phyloP scores from a whole-genome alignment of 73 alveolate species.

The Symbiodinium pilosum region DNA sequence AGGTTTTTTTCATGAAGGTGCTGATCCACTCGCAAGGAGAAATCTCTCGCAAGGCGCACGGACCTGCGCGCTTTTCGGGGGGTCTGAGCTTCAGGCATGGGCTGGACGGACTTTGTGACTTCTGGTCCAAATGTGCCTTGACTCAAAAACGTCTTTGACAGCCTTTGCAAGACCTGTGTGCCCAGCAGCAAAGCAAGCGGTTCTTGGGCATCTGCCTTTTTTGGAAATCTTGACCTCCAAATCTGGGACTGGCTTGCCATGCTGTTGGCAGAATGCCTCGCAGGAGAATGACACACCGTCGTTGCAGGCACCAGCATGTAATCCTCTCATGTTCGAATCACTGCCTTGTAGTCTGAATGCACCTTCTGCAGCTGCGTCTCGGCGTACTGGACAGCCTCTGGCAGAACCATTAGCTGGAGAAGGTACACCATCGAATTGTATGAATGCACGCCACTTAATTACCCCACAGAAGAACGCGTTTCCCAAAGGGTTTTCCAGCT shows the following conservation, averaged over 20 bases:
- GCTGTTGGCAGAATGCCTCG: slow-evolving; percentile 83
- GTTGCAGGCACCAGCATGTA: not conserved
- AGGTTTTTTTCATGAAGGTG: too few species aligned
- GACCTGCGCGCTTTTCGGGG: not conserved
- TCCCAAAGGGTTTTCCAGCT: too few species aligned
- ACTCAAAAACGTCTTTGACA: not conserved
- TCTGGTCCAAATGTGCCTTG: slow-evolving; percentile 69
- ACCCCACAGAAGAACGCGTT: too few species aligned
- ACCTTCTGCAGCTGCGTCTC: slow-evolving; percentile 57
- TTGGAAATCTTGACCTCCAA: slow-evolving; percentile 86
- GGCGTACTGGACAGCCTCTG: slow-evolving; percentile 85
- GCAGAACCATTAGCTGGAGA: too few species aligned
- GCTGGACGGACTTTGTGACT: slow-evolving; percentile 36
- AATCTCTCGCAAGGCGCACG: not conserved
- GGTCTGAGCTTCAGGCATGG: not conserved
- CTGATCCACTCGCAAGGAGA: not conserved
- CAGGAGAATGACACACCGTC: not conserved
- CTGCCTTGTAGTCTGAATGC: slow-evolving; percentile 73
- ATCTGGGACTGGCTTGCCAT: slow-evolving; percentile 81
- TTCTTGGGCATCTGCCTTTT: slow-evolving; percentile 30
- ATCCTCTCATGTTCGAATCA: not conserved
- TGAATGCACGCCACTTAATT: too few species aligned
- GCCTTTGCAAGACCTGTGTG: not conserved
- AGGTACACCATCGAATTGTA: too few species aligned
- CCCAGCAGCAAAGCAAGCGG: too few species aligned